These are phyloP conservation scores for Pezicula radicicola DNA, from an alignment of 2,329 filamentous ascomycete genomes.

Conservation along the genomic window DNA sequence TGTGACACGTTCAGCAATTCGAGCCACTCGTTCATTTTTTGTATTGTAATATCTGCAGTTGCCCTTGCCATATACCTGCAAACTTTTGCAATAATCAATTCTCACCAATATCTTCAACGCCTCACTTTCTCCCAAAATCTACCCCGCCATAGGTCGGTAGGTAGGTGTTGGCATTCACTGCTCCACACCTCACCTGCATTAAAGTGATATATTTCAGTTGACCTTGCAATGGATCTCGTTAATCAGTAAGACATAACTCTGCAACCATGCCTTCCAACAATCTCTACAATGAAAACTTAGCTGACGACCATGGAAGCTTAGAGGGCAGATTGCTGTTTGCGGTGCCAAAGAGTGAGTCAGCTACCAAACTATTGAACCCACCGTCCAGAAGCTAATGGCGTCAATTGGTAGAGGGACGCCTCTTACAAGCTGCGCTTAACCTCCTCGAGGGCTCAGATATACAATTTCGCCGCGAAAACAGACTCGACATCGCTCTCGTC, in stretches of 20 bases:
- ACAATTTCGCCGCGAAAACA: constrained; percentile 91
- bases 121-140: not conserved
- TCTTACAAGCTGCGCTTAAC: constrained; percentile 84
- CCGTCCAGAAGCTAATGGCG: constrained; percentile 11
- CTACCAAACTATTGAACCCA: constrained; percentile 7
- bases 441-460: constrained; percentile 92
- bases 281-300: constrained; percentile 41
- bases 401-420: constrained; percentile 71
- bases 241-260: constrained; percentile 45
- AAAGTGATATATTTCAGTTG: not conserved
- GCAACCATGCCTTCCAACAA: constrained; percentile 38
- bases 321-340: constrained; percentile 93
- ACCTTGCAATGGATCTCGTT: constrained; percentile 52
- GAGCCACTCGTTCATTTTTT: not conserved
- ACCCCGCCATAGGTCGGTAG: not conserved
- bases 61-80: not conserved
- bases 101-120: not conserved
- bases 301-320: constrained; percentile 56
- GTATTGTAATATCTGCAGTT: not conserved
- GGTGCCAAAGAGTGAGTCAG: constrained; percentile 88
- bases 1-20: not conserved
- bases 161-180: constrained; percentile 3
- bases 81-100: not conserved
- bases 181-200: constrained; percentile 1
- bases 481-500: constrained; percentile 95